Percentiles rank a stretch among this genome's conserved stretches.
phyloP scores from a whole-genome alignment of 352 stramenopile species.

The Aphanomyces astaci region DNA sequence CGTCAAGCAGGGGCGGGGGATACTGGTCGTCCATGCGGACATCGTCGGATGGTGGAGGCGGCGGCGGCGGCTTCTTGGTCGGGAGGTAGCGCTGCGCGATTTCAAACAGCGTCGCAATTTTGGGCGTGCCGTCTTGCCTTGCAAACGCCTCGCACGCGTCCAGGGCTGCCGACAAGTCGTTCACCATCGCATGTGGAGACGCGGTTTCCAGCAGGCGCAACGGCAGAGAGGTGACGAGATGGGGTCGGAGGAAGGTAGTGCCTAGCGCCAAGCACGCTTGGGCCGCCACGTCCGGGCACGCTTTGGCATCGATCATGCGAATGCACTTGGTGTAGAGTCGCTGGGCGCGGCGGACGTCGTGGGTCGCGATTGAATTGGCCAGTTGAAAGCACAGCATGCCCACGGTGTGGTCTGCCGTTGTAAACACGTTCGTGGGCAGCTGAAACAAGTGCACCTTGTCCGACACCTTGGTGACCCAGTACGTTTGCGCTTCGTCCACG shows the following conservation, averaged over 20 bases:
- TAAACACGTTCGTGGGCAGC: conserved; percentile 2
- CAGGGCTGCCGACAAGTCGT: conserved; percentile 1
- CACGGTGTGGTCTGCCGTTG: conserved; percentile 15
- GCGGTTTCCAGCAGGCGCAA: not conserved
- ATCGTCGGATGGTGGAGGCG: not conserved
- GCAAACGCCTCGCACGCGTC: conserved; percentile 19
- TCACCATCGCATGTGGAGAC: not conserved
- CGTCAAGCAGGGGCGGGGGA: conserved; percentile 11
- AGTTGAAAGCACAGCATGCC: conserved; percentile 19
- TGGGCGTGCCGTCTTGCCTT: conserved; percentile 4
- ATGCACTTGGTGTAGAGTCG: conserved; percentile 12
- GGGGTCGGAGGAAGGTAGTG: not conserved
- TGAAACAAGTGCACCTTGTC: conserved; percentile 6
- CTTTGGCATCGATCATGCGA: not conserved
- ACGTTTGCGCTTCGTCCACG: conserved; percentile 16
- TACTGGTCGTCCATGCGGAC: not conserved
- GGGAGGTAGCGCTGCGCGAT: conserved; percentile 17
- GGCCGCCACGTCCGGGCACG: not conserved
- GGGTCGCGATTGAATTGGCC: not conserved
- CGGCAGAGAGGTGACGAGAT: not conserved
- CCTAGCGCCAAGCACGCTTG: not conserved
- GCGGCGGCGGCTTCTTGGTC: not conserved
- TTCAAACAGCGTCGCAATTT: conserved; percentile 16
- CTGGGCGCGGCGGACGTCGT: not conserved
- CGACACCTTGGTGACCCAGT: conserved; percentile 18